These are phyloP conservation scores for Phialophora verrucosa DNA, from an alignment of 2,329 filamentous ascomycete genomes.

Conservation along the genomic window DNA sequence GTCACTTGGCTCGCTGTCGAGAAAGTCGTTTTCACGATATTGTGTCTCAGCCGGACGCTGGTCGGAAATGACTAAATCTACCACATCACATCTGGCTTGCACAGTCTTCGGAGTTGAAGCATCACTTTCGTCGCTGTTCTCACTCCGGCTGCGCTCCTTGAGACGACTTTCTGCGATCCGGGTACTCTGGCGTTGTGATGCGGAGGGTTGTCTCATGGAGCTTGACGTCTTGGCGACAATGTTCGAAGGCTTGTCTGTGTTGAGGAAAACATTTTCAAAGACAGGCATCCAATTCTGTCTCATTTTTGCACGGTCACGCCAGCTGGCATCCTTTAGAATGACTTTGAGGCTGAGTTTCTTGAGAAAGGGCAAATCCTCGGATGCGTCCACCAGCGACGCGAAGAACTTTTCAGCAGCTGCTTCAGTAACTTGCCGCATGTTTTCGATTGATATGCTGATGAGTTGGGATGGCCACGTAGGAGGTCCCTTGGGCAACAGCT, in stretches of 20 bases:
- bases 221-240: background rate
- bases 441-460: constrained; percentile 72
- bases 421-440: constrained; percentile 75
- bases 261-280: constrained; percentile 60
- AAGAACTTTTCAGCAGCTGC: constrained; percentile 78
- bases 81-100: constrained; percentile 64
- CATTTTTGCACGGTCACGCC: constrained; percentile 81
- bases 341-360: constrained; percentile 74
- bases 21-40: constrained; percentile 64
- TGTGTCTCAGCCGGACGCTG: constrained; percentile 64
- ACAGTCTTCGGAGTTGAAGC: background rate
- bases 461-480: constrained; percentile 80
- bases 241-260: constrained; percentile 22
- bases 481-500: constrained; percentile 50
- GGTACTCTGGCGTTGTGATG: constrained; percentile 49
- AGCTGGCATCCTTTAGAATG: constrained; percentile 75
- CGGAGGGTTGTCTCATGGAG: constrained; percentile 22
- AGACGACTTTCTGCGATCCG: constrained; percentile 42
- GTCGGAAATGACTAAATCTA: constrained; percentile 67
- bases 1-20: constrained; percentile 62
- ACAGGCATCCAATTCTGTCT: constrained; percentile 77
- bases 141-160: constrained; percentile 20
- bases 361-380: constrained; percentile 68
- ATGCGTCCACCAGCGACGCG: constrained; percentile 74
- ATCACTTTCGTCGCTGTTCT: constrained; percentile 28